Evolutionary conservation across 805 yeast genomes (phyloP).

Genomic region (Candida berthetii): DNA sequence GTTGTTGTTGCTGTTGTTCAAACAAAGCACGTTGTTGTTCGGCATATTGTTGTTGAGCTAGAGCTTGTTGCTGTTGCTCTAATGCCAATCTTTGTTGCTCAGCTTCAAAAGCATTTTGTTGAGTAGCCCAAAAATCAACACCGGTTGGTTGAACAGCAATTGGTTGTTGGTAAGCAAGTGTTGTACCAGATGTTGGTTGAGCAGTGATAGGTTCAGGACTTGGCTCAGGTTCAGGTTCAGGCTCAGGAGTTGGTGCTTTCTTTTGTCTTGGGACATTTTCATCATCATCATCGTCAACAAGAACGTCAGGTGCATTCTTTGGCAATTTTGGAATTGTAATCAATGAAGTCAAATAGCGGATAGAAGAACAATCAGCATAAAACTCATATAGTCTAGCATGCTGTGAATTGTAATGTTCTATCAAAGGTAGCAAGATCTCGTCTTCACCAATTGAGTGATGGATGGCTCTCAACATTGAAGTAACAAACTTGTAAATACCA

Average conservation of each 20-base stretch:
- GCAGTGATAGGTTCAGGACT: slow-evolving; percentile 38
- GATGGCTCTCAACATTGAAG: slow-evolving; percentile 88
- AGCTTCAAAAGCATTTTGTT: slow-evolving; percentile 47
- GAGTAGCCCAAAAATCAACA: slow-evolving; percentile 35
- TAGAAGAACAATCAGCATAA: slow-evolving; percentile 83
- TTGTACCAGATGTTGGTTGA: slow-evolving; percentile 27
- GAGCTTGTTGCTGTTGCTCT: slow-evolving; percentile 58
- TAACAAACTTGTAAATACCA: slow-evolving; percentile 85
- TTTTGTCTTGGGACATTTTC: slow-evolving; percentile 2
- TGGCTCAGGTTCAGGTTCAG: slow-evolving; percentile 1
- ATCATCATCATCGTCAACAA: slow-evolving; percentile 19
- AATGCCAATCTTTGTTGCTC: slow-evolving; percentile 57
- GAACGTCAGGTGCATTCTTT: slow-evolving; percentile 27
- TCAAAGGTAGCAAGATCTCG: slow-evolving; percentile 71
- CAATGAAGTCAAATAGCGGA: slow-evolving; percentile 73
- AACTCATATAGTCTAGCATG: slow-evolving; percentile 69
- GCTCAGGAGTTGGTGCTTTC: not conserved
- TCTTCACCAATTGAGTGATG: slow-evolving; percentile 65
- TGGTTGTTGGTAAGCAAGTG: slow-evolving; percentile 26
- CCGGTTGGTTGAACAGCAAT: slow-evolving; percentile 51
- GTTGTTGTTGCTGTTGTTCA: slow-evolving; percentile 70
- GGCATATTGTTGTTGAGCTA: slow-evolving; percentile 62
- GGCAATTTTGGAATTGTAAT: slow-evolving; percentile 64
- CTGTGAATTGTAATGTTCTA: slow-evolving; percentile 55
- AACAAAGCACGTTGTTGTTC: slow-evolving; percentile 60